Evolutionary conservation across 176 grass and related monocot genomes (phyloP), one percentile per base, ranked within the genome.

Genomic region (Rhynchospora pubera): DNA sequence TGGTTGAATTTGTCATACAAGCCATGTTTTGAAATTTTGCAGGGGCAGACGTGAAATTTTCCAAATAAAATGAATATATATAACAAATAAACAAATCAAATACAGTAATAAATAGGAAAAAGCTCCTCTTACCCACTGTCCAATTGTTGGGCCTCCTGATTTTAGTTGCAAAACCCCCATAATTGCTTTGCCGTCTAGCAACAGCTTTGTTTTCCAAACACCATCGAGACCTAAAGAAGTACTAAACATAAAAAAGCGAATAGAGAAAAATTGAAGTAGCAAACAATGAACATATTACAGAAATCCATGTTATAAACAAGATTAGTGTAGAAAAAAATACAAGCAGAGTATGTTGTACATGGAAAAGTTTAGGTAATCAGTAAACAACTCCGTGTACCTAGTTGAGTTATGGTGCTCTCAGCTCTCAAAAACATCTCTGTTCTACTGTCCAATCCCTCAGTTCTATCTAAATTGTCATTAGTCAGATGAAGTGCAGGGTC

Each of bases 161-260:
- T 93, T 94, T 19, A 88, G 74, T 85, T 94, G 89, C 63, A 98
- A 47, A 76, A 94, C 84, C 26, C 87, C 87, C 89, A 98, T 94
- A 47, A 98, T 98, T 8, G 90, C 55, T 60, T 98, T 98, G 32
- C 95, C 95, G 48, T 98, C 95, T 0, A 98, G 95, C 84, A 98
- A 78, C 7, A 84, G 86, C 57, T 89, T 98, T 77, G 89, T 69
- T 83, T 89, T 90, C 95, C 95, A 98, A 26, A 93, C 84, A 28
- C 86, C 82, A 80, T 94, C 90, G n/a, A 98, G 92, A 77, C 79
- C 96, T 98, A 80, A 26, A 61, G 2, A 73, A 61, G 65, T 4
- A 51, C 26, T 24, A 80, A 63, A 43, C 9, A 12, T 34, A 63
- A 43, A n/a, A 12, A 46, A 62, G 34, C 21, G 3, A 30, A 9